Evolutionary conservation across 148 eudicot genomes (phyloP), one percentile per base, ranked within the genome.

Genomic region (Chenopodium berlandieri): DNA sequence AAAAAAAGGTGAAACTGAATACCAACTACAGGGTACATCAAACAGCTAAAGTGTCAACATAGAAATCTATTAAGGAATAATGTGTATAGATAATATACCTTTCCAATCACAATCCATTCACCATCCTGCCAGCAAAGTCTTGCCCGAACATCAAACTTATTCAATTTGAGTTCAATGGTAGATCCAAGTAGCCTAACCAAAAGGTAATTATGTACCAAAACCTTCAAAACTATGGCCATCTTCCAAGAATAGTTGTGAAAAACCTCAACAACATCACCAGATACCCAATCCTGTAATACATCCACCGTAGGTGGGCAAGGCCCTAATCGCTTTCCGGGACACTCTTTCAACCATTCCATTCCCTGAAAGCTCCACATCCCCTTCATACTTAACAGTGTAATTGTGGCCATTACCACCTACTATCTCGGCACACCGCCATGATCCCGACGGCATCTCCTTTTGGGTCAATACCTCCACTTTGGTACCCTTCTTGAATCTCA

Each of bases 221-320:
- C 85, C 88, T 86, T 82, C 76, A 86, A 86, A 73, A 90, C 84
- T 1, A 88, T 82, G 13, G 92, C 93, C 91, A 89, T 86, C 83
- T 85, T 95, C 94, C 97, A 91, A 14, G 88, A 88, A 69, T 78
- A 85, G 80, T 77, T 76, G 46, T 91, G 90, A 77, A 90, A 86
- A 44, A 89, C 94, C 88, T 93, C 97, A 22, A 91, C 88, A 66
- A 90, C 86, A 84, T 90, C 92, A 85, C 97, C 94, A n/a, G 83
- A 52, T 25, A 75, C 75, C 88, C 91, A 93, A 82, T 85, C 82
- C 68, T 87, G 84, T 1, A 73, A 62, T 30, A 86, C 82, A 76
- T 88, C 79, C 31, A 86, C 76, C 0, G 40, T 68, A 81, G 97
- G 94, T 82, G 97, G 95, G 82, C 88, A 87, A 52, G 97, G 97